Conservation (phyloP, 345 rosid genomes). For the Eucalyptus cloeziana region DNA sequence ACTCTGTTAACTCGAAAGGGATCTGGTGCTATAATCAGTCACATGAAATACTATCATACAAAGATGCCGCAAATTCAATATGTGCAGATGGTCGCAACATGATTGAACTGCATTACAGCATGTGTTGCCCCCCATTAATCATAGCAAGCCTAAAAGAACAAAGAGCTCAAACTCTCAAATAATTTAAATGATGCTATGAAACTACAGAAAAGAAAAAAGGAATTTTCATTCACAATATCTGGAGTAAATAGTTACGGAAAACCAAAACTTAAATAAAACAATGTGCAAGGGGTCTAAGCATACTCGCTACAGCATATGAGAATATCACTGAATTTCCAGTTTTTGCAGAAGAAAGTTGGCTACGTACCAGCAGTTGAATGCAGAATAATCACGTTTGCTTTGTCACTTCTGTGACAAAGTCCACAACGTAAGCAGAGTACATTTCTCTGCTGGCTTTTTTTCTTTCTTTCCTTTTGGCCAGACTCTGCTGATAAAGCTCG, state of each 20-base stretch:
- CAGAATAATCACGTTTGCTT: neutral
- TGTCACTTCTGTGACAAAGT: neutral
- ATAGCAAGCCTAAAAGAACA: neutral
- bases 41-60: neutral
- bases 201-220: neutral
- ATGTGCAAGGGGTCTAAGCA: neutral
- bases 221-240: neutral
- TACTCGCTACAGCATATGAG: neutral
- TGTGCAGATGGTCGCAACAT: neutral
- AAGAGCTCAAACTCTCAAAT: neutral
- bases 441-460: neutral
- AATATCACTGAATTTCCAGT: neutral
- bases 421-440: neutral
- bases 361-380: neutral
- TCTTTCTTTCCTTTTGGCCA: neutral
- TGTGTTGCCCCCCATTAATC: neutral
- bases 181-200: neutral
- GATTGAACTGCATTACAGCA: neutral
- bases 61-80: neutral
- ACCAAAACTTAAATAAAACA: neutral
- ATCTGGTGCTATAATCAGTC: neutral
- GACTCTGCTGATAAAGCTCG: neutral
- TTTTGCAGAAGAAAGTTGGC: neutral
- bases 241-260: neutral
- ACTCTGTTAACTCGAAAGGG: neutral